Conservation (phyloP, 208 protist genomes). For the Acanthamoeba quina region DNA sequence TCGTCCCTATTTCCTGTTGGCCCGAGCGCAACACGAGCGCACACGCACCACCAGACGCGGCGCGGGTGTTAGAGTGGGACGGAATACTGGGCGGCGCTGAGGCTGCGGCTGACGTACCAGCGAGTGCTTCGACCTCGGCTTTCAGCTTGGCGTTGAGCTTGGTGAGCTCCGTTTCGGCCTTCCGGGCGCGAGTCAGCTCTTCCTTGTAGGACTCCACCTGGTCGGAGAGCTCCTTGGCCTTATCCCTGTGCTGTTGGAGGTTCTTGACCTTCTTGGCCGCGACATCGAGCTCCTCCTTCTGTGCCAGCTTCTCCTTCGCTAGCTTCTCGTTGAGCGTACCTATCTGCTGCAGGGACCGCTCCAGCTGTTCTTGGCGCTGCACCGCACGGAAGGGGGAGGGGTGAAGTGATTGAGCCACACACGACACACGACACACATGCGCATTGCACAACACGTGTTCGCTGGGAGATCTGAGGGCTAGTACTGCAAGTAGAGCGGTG, state of each 20-base stretch:
- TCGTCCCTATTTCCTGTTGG: not conserved
- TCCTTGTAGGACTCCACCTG: slow-evolving; percentile 20
- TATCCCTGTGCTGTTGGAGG: slow-evolving; percentile 7
- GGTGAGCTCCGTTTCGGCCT: not conserved
- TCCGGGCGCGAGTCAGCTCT: not conserved
- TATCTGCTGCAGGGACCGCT: not conserved
- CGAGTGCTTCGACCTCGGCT: not conserved
- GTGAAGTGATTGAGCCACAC: not conserved
- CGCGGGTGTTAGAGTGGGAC: not conserved
- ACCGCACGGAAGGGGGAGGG: not conserved
- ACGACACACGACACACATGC: not conserved
- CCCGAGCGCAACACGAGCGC: not conserved
- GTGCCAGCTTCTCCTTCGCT: not conserved
- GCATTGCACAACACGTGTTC: not conserved
- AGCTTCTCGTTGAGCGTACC: slow-evolving; percentile 11
- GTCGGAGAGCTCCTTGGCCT: slow-evolving; percentile 35
- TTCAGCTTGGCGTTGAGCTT: not conserved
- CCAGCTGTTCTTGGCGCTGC: slow-evolving; percentile 28
- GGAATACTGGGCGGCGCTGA: too few relatives aligned
- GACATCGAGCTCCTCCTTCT: not conserved
- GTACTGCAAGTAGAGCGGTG: slow-evolving; percentile 3
- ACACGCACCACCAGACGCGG: not conserved
- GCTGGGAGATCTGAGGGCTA: not conserved
- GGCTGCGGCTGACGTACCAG: not conserved
- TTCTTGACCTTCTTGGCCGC: slow-evolving; percentile 18